These are phyloP conservation scores for Collybia sordida DNA, from an alignment of 768 basidiomycete genomes.

Conservation along the genomic window DNA sequence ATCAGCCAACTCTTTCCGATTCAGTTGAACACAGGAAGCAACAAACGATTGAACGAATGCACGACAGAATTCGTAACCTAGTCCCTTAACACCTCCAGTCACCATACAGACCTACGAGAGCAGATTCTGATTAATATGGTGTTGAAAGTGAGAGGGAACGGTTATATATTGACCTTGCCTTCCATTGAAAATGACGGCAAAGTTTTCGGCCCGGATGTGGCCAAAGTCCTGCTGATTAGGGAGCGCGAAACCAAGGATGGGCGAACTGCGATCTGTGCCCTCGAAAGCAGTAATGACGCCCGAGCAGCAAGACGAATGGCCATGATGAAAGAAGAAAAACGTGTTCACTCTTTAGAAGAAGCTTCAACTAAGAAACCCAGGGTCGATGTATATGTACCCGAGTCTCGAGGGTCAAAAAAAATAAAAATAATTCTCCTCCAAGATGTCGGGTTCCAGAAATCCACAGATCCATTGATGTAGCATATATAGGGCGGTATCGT, in stretches of 20 bases:
- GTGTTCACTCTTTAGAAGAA: no score
- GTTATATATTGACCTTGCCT: conserved; percentile 53
- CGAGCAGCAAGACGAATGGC: conserved; percentile 3
- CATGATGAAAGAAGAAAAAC: not conserved
- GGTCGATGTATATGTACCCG: no score
- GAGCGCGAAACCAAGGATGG: not conserved
- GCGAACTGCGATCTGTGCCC: not conserved
- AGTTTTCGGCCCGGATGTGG: conserved; percentile 37
- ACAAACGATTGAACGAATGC: conserved; percentile 86
- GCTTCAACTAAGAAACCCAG: no score
- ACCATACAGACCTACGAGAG: conserved; percentile 76
- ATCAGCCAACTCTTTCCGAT: conserved; percentile 1
- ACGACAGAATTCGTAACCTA: conserved; percentile 88
- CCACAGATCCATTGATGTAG: conserved; percentile 19
- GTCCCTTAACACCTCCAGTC: conserved; percentile 89
- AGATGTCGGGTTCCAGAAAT: conserved; percentile 4
- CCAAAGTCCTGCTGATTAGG: not conserved
- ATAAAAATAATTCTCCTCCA: no score
- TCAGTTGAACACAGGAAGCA: not conserved
- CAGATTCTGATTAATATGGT: not conserved
- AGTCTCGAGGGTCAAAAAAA: no score
- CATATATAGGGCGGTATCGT: conserved; percentile 16
- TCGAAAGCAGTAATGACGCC: not conserved
- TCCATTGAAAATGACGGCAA: conserved; percentile 79
- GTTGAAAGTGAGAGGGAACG: not conserved